Evolutionary conservation across 2,329 filamentous ascomycete genomes (phyloP), one percentile per base, ranked within the genome.

Genomic region (Colletotrichum eleusines): DNA sequence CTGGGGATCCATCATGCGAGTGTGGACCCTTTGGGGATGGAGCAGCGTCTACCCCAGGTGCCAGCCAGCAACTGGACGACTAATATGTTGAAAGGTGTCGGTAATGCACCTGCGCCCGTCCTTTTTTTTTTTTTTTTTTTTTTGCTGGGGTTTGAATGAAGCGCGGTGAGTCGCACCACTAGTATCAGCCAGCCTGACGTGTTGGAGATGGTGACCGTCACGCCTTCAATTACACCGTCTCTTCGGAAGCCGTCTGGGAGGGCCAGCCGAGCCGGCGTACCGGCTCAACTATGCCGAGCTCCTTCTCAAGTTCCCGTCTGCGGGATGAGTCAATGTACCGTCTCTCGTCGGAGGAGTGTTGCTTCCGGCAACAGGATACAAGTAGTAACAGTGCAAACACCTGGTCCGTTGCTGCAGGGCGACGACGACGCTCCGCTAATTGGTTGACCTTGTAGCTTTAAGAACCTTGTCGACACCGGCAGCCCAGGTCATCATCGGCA

Each of bases 21-120:
- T 51, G 58, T 71, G 68, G 50, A 14, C 26, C 51, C 16, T n/a
- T 14, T 58, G 33, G 14, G 38, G 54, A 68, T 68, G 64, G 58
- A 63, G 63, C 68, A 71, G 51, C 58, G 64, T 68, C 54, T 51
- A 71, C 64, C n/a, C n/a, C n/a, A n/a, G n/a, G n/a, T n/a, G n/a
- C n/a, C n/a, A n/a, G 64, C 68, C 59, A 59, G 68, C 58, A 71
- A 68, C 64, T 50, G 64, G 57, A 51, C 59, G 35, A 48, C 63
- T 55, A 66, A 55, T 70, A 42, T 61, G 55, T 66, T 44, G 31
- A 44, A 51, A 44, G 51, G 53, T 28, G 33, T 71, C 58, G 68
- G 51, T 40, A 71, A 54, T 63, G 68, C 63, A 44, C 42, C 64
- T 58, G 14, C 12, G 53, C 11, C 44, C n/a, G 42, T 71, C 63